Conservation (phyloP, 2,329 filamentous ascomycete species). For the Penicillium sp. region DNA sequence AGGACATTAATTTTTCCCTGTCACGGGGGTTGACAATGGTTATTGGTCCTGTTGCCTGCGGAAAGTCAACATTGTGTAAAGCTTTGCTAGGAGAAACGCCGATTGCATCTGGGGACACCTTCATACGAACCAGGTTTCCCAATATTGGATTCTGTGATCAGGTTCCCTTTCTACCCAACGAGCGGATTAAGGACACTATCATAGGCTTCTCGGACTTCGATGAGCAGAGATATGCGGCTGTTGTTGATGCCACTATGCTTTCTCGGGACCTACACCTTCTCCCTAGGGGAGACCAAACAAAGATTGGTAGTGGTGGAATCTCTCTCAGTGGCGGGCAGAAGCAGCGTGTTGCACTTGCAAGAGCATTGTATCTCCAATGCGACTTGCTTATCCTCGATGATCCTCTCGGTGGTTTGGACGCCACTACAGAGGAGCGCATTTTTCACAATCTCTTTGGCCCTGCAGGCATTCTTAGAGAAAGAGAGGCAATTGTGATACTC, state of each 20-base stretch:
- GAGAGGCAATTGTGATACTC: neutral
- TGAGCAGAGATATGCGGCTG: neutral
- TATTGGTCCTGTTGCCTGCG: constrained; percentile 2
- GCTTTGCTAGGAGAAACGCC: constrained; percentile 3
- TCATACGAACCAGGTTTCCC: neutral
- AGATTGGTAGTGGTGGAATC: neutral
- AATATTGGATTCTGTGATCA: neutral
- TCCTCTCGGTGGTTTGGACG: neutral
- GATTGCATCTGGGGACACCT: neutral
- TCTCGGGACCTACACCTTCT: neutral
- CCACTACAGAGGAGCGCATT: neutral
- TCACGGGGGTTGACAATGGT: neutral
- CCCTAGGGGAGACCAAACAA: neutral
- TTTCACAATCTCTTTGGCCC: neutral
- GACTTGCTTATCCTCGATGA: neutral
- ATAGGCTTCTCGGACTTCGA: neutral
- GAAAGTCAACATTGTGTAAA: constrained; percentile 4
- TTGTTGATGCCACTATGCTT: neutral
- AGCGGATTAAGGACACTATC: neutral
- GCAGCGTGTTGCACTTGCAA: constrained; percentile 3
- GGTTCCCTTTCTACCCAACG: neutral
- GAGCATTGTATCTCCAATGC: constrained; percentile 2
- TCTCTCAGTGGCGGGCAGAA: constrained; percentile 6
- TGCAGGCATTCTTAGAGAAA: neutral
- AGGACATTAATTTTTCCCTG: neutral